Base-by-base conservation (phyloP, 352 stramenopile species). In the Globisporangium abappressorium region DNA sequence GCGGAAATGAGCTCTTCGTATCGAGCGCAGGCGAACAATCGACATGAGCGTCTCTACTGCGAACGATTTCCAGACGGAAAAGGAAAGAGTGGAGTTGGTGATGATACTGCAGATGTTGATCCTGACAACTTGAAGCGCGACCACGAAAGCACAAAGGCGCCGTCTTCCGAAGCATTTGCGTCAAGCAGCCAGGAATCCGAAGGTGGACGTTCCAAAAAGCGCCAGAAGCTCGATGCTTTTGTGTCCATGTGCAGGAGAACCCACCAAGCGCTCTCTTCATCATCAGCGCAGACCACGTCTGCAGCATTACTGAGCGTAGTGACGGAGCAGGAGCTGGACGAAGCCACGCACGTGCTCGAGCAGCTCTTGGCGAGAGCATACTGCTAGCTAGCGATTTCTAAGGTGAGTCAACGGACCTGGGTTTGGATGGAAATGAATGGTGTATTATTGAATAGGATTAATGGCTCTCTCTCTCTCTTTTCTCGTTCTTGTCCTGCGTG, bases 241-340 rank as follows among this genome's bases (percentile, higher is more conserved):
- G 53, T 64, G 70, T 15, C 66, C 22, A 64, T 81, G 24, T 90
- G 82, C 51, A 75, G 70, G 60, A 70, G 85, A 59, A 71, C 86
- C 5, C 73, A 85, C 70, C 77, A 83, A 4, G 78, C 71, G 0
- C 55, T 86, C 2, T 72, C 72, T 11, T 74, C 72, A 0, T 63
- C 82, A 5, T 63, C 82, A 5, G 56, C 38, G 20, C 56, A 47
- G 9, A 49, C 8, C 59, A 66, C 9, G 66, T 73, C 34, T 59
- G 76, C 36, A 61, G 77, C 22, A 59, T 67, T 54, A 70, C 76
- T 69, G 1, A 68, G 71, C 22, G 62, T 80, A 2, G 59, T 90
- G n/a, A 73, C 68, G 0, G 78, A 80, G 8, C 68, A 77, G 6
- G 81, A 90, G 26, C 66, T 90, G 15, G 78, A 85, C 34, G 66